Evolutionary conservation across 1,139 yeast genomes (phyloP).

Genomic region (Pichiaceae sp.): DNA sequence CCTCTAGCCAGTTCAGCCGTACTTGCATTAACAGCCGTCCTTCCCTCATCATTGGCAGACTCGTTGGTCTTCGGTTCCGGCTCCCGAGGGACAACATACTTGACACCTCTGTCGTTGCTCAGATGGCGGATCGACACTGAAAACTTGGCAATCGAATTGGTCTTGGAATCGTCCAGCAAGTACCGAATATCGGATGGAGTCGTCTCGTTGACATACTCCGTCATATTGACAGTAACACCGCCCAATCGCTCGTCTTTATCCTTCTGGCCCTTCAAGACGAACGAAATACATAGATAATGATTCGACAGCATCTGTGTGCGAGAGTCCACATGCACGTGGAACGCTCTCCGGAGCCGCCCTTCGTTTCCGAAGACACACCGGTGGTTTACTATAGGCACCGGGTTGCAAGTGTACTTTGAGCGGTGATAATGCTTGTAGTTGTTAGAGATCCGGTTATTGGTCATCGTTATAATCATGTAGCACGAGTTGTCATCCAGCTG

Average conservation of each 20-base stretch:
- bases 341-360: constrained; percentile 11
- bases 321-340: constrained; percentile 33
- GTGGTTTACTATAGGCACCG: constrained; percentile 35
- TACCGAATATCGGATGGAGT: constrained; percentile 52
- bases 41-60: not conserved
- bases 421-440: constrained; percentile 30
- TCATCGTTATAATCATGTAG: constrained; percentile 39
- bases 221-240: constrained; percentile 51
- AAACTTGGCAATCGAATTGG: constrained; percentile 64
- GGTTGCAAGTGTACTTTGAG: constrained; percentile 26
- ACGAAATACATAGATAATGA: constrained; percentile 28
- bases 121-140: constrained; percentile 21
- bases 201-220: constrained; percentile 59
- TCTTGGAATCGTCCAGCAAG: constrained; percentile 66
- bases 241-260: constrained; percentile 48
- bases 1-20: not conserved
- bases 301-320: constrained; percentile 26
- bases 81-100: constrained; percentile 4
- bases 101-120: constrained; percentile 6
- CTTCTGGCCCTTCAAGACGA: constrained; percentile 25
- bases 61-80: not conserved
- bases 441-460: constrained; percentile 25
- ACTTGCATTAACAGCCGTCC: not conserved
- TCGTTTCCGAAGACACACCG: constrained; percentile 37
- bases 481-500: constrained; percentile 60